These are phyloP conservation scores for Acacia pycnantha DNA, from an alignment of 331 rosid genomes.

Conservation along the genomic window DNA sequence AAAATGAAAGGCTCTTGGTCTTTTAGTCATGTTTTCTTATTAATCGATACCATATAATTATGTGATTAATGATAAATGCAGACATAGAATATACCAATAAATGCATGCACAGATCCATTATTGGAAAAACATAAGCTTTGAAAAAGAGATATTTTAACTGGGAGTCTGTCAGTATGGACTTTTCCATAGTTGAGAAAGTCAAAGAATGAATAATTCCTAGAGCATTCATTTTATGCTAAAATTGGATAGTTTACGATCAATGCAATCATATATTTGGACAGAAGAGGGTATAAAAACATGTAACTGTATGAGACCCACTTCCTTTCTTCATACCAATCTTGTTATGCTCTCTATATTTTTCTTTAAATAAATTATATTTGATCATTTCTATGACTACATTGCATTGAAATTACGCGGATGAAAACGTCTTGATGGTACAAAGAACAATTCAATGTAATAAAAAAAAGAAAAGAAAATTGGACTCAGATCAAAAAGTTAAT, in stretches of 20 bases:
- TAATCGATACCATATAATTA: neutral
- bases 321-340: neutral
- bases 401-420: neutral
- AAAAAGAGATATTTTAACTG: neutral
- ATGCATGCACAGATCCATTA: neutral
- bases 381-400: neutral
- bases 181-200: neutral
- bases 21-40: neutral
- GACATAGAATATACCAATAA: neutral
- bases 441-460: neutral
- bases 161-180: neutral
- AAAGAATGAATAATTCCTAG: neutral
- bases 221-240: neutral
- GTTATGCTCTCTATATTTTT: neutral
- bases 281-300: neutral
- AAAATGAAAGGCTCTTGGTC: conserved; percentile 1
- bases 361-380: neutral
- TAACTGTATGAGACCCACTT: neutral
- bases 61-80: neutral
- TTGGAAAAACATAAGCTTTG: neutral
- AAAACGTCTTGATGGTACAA: neutral
- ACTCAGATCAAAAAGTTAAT: neutral
- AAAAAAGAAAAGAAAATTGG: neutral
- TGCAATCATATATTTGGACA: neutral
- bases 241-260: neutral